Percentiles rank a stretch among this genome's conserved stretches.
These are phyloP conservation scores for Cochlearia excelsa DNA, from an alignment of 345 rosid species.

Conservation along the genomic window DNA sequence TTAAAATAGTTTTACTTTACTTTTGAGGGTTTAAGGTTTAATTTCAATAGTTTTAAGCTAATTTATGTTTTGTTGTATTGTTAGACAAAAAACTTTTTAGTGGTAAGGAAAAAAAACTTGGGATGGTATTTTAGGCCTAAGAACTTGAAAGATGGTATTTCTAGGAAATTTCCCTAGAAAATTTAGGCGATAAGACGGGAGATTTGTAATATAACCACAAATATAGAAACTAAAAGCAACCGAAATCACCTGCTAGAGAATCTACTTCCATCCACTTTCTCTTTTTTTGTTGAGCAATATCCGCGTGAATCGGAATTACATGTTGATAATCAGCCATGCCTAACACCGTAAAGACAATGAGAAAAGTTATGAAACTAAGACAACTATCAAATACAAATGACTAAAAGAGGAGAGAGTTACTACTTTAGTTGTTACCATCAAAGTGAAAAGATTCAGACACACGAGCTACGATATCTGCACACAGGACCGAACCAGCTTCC, in stretches of 20 bases:
- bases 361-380: not conserved
- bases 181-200: conserved; percentile 1
- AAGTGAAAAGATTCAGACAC: conserved; percentile 72
- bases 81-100: no score
- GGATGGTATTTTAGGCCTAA: no score
- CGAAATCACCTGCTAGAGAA: conserved; percentile 47
- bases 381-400: not conserved
- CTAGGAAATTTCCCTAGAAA: no score
- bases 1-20: no score
- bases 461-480: conserved; percentile 68
- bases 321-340: conserved; percentile 99
- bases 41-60: no score
- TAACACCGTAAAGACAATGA: conserved; percentile 24
- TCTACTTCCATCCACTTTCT: conserved; percentile 61
- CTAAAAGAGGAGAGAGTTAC: conserved; percentile 6
- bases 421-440: conserved; percentile 48
- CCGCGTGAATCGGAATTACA: conserved; percentile 86
- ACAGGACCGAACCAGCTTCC: conserved; percentile 40
- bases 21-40: no score
- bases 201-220: conserved; percentile 2
- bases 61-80: no score
- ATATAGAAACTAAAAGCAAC: not conserved
- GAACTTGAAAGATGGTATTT: no score
- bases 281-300: conserved; percentile 63
- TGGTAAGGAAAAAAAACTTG: no score